Evolutionary conservation across 305 asterid genomes (phyloP).

Genomic region (Lippia alba): DNA sequence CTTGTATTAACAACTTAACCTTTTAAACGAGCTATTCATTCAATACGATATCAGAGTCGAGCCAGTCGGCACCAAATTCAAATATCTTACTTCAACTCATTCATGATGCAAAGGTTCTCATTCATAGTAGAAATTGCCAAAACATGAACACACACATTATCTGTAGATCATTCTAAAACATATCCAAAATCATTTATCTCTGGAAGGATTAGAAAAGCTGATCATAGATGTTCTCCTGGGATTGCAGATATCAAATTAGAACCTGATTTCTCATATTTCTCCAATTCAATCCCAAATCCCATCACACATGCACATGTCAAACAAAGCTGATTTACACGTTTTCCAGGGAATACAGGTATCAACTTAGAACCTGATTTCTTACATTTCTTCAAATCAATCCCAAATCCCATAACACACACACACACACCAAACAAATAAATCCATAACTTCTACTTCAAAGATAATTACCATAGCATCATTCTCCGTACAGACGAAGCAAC

Average conservation of each 20-base stretch:
- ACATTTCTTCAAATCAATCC: not conserved
- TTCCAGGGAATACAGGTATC: not conserved
- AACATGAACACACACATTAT: not conserved
- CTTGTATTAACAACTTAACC: too few species aligned
- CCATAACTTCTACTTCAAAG: not conserved
- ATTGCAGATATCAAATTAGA: slow-evolving; percentile 13
- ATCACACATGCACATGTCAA: not conserved
- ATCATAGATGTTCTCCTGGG: not conserved
- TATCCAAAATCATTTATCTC: not conserved
- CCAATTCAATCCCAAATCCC: slow-evolving; percentile 15
- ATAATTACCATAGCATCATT: not conserved
- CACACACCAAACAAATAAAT: not conserved
- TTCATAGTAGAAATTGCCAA: not conserved
- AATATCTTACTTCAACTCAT: too few species aligned
- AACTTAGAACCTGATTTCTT: slow-evolving; percentile 2
- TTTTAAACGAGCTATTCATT: too few species aligned
- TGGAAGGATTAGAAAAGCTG: not conserved
- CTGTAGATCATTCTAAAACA: slow-evolving; percentile 12
- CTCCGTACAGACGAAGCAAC: slow-evolving; percentile 17
- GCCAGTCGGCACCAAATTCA: too few species aligned
- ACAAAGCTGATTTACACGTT: not conserved
- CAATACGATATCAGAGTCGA: too few species aligned
- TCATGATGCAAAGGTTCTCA: too few species aligned
- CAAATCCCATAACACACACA: not conserved
- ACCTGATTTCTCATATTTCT: not conserved